Evolutionary conservation across 768 basidiomycete genomes (phyloP), one percentile per base, ranked within the genome.

Genomic region (Tulasnella sp.): DNA sequence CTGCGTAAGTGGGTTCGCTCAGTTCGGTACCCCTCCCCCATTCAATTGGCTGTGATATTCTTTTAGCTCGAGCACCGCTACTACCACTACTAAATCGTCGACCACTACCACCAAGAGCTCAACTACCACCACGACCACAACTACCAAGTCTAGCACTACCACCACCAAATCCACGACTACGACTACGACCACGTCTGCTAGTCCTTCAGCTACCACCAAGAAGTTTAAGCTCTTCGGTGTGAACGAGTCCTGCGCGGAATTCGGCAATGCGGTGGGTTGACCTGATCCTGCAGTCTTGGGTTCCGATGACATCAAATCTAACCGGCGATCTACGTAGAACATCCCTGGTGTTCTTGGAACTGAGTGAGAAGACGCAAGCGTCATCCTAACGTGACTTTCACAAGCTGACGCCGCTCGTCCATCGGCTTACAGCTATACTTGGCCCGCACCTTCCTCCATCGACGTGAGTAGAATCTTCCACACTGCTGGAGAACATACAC

Each of bases 171-270:
- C 75, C 29, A 5, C n/a, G 6, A 70, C 75, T 15, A 61, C 75
- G 16, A 61, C 55, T 16, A 76, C 75, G 7, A 55, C 75, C 23
- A 76, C 37, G 57, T 61, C 57, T 35, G 35, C 55, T 37, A n/a
- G 5, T 44, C 29, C 48, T 39, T 61, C 48, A 16, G 55, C 55
- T 26, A 39, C 75, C 6, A 32, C n/a, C 26, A 57, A 67, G 55
- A 76, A 76, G 75, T 76, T 76, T 57, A 76, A 76, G 57, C 61
- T 55, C 35, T 73, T 72, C 29, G 55, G 51, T 55, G 89, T 90
- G 61, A 90, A 89, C 83, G 83, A 90, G 82, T 87, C 88, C 74
- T 89, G 89, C 80, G 90, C 89, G 55, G 90, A 91, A 82, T 91
- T 90, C 79, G 90, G 90, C 51, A 51, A 51, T 79, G 83, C 80